Percentiles rank a stretch among this genome's conserved stretches.
Evolutionary conservation across 2,329 filamentous ascomycete species (phyloP).

Genomic region (Ascocoryne sarcoides): DNA sequence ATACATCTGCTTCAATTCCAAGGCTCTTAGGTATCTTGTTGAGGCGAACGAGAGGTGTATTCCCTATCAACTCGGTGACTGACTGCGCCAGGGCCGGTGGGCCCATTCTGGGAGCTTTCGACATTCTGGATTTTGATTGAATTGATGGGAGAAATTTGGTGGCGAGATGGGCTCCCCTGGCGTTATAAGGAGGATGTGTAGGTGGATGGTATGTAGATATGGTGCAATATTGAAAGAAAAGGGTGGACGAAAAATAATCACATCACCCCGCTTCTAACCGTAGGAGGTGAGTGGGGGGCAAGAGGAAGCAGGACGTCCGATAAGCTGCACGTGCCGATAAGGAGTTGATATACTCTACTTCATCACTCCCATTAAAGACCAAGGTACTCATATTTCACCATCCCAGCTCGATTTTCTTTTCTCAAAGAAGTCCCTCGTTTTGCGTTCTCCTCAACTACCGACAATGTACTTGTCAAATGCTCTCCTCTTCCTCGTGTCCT

Average conservation of each 20-base stretch:
- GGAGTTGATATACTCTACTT: too few relatives aligned
- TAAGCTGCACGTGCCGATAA: too few relatives aligned
- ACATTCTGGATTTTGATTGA: background rate
- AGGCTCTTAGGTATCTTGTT: slow-evolving; percentile 89
- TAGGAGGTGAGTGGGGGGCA: background rate
- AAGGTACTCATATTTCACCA: too few relatives aligned
- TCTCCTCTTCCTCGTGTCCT: slow-evolving; percentile 15
- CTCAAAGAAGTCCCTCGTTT: slow-evolving; percentile 17
- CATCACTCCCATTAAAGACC: too few relatives aligned
- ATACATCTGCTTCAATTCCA: slow-evolving; percentile 81
- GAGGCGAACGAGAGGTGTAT: slow-evolving; percentile 88
- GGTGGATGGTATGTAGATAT: background rate
- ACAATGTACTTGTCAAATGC: slow-evolving; percentile 18
- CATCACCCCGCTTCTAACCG: background rate
- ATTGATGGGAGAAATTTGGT: background rate
- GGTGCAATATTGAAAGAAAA: background rate
- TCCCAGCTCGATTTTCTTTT: background rate
- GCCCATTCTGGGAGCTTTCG: background rate
- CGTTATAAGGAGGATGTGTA: background rate
- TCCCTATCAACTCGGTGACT: slow-evolving; percentile 83
- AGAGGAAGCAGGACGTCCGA: too few relatives aligned
- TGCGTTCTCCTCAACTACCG: background rate
- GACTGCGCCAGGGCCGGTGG: slow-evolving; percentile 38
- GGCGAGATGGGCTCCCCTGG: too few relatives aligned
- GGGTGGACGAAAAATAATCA: background rate